phyloP scores from a whole-genome alignment of 176 grass and related monocot genomes.

The Lolium perenne region DNA sequence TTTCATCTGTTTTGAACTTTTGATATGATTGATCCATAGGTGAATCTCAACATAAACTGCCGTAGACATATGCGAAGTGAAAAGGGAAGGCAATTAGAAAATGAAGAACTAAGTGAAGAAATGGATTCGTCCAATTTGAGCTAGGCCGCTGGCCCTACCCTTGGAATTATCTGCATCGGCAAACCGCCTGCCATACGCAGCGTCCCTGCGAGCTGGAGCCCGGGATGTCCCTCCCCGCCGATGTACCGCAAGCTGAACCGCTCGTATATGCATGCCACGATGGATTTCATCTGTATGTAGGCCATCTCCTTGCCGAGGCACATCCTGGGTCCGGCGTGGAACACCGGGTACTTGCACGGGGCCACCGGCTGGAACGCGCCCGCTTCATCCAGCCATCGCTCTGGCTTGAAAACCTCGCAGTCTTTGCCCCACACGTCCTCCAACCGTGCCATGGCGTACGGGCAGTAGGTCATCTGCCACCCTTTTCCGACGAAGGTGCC shows the following conservation, averaged over 20 bases:
- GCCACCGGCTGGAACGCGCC: slow-evolving; percentile 55
- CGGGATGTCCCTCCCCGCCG: slow-evolving; percentile 27
- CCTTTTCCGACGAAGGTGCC: slow-evolving; percentile 57
- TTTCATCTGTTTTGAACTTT: no score
- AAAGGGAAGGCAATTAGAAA: no score
- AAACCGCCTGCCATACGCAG: not conserved
- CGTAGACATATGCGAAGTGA: no score
- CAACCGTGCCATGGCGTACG: slow-evolving; percentile 53
- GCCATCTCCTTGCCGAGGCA: slow-evolving; percentile 83
- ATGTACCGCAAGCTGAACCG: slow-evolving; percentile 44
- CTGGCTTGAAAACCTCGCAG: slow-evolving; percentile 54
- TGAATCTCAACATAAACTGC: no score
- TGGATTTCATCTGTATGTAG: slow-evolving; percentile 74
- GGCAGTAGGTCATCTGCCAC: slow-evolving; percentile 46
- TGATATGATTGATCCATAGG: no score
- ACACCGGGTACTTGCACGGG: slow-evolving; percentile 56
- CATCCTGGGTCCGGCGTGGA: slow-evolving; percentile 60
- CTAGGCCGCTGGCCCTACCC: no score
- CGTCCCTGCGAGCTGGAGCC: not conserved
- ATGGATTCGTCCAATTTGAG: no score
- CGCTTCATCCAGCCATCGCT: slow-evolving; percentile 61
- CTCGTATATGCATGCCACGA: slow-evolving; percentile 53
- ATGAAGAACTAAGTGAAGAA: no score
- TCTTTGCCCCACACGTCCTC: slow-evolving; percentile 58
- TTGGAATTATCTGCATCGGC: no score